Base-by-base conservation (phyloP, 2,329 filamentous ascomycete genomes). In the Pyrenophora seminiperda region DNA sequence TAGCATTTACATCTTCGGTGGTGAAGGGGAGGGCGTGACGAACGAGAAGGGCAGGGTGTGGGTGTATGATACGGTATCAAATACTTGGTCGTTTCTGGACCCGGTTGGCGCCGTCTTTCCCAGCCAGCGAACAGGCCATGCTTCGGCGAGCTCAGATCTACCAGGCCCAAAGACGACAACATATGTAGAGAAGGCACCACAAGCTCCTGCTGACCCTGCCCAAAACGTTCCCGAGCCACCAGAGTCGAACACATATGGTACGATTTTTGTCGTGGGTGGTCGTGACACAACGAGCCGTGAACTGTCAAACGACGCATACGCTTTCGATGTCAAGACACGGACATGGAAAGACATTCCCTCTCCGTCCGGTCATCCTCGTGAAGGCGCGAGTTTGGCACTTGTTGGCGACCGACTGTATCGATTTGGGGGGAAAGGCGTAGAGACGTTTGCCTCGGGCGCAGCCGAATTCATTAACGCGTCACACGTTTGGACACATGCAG, bases 261-360 rank as follows among this genome's bases (percentile, higher is more conserved):
- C 81, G 2, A 64, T 84, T 6, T 72, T 84, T 38, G 65, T 83
- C 0, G 70, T 80, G 36, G 81, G 80, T 17, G 82, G 82, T 3
- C 67, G 54, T 7, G 56, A 66, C 17, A 53, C 40, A 13, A 42
- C 52, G n/a, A 63, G 33, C 7, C 51, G 54, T 7, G 41, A 65
- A 27, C 57, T 70, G 1, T 53, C 74, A 7, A 73, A 70, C 7
- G 81, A 83, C 54, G 75, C 76, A 7, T 81, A 81, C 73, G 71
- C 77, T 29, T 83, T 82, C 57, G 76, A 82, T 49, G 73, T 81
- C 32, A 68, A 70, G 18, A 72, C 74, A 3, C 71, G 75, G 4
- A 77, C 74, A 0, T 84, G 81, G 81, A 76, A 73, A 1, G 73
- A 75, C 29, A 71, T 84, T 9, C 80, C 81, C 0, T 62, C 73